Evolutionary conservation across 768 basidiomycete genomes (phyloP), one percentile per base, ranked within the genome.

Genomic region (Termitomyces titanicus): DNA sequence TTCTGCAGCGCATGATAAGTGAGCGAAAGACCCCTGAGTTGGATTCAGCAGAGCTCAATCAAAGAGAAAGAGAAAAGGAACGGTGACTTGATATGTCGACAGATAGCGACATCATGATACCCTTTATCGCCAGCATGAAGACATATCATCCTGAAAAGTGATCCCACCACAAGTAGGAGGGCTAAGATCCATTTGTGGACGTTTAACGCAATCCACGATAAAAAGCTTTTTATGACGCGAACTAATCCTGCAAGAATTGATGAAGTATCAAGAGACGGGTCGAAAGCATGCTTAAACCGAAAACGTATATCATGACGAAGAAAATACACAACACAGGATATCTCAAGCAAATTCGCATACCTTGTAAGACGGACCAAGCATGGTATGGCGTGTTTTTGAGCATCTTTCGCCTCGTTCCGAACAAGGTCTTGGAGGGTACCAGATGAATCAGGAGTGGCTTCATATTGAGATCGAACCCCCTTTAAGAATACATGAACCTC

Each of bases 331-430:
- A 17, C 10, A 34, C 5, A 24, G 40, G 34, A n/a, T 31, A n/a
- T 20, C 1, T 0, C n/a, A 53, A 11, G 52, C 54, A 60, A 62
- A 31, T 2, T 13, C 9, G 64, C 78, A 53, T 66, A 87, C 88
- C 88, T 80, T 42, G 82, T 75, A 20, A 90, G 79, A 35, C 85
- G 81, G 56, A 85, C 80, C 15, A 90, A 70, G 62, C 84, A 86
- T 33, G 78, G 78, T 5, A 78, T 88, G 40, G 78, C 85, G 61
- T 83, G 71, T 55, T 70, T 77, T 18, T 72, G 63, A 5, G 66
- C 63, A 58, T 76, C 78, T 45, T 64, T 63, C 25, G 67, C 68
- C 66, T 86, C 87, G 51, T 73, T 71, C 55, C 68, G 66, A 13
- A 88, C 84, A 9, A 89, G 77, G 33, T 68, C 67, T 74, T 89